These are phyloP conservation scores for Backusella tarrabulga DNA, from an alignment of 192 early-diverging fungal genomes.

Conservation along the genomic window DNA sequence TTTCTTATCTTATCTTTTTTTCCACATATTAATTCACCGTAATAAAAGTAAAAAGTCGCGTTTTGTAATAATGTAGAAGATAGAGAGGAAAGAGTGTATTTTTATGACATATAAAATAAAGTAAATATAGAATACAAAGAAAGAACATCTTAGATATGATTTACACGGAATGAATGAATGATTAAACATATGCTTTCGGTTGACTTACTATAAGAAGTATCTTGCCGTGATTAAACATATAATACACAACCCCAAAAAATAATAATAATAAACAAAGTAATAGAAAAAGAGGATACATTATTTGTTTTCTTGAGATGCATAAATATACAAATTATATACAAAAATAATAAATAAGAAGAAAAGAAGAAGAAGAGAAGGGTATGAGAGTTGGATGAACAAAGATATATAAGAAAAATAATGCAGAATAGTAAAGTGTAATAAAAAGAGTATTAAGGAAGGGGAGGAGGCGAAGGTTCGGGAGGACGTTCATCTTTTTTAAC, in stretches of 20 bases:
- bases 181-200: neutral
- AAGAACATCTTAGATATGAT: neutral
- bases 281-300: neutral
- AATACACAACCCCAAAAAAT: neutral
- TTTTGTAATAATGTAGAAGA: neutral
- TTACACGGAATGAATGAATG: neutral
- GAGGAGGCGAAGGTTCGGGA: conserved; percentile 41
- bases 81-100: neutral
- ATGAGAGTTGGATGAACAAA: neutral
- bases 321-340: conserved; percentile 9
- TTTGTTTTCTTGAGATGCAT: conserved; percentile 1
- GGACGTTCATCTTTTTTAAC: conserved; percentile 72
- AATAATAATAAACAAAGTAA: neutral
- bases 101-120: no score
- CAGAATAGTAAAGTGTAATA: neutral
- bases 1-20: neutral
- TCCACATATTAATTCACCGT: neutral
- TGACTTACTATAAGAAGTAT: neutral
- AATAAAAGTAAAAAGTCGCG: neutral
- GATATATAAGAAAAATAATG: conserved; percentile 1
- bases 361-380: neutral
- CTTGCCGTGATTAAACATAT: neutral
- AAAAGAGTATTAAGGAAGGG: neutral
- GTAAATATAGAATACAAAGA: neutral
- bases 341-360: neutral